phyloP scores from a whole-genome alignment of 306 rosid species.

The Begonia peltatifolia region DNA sequence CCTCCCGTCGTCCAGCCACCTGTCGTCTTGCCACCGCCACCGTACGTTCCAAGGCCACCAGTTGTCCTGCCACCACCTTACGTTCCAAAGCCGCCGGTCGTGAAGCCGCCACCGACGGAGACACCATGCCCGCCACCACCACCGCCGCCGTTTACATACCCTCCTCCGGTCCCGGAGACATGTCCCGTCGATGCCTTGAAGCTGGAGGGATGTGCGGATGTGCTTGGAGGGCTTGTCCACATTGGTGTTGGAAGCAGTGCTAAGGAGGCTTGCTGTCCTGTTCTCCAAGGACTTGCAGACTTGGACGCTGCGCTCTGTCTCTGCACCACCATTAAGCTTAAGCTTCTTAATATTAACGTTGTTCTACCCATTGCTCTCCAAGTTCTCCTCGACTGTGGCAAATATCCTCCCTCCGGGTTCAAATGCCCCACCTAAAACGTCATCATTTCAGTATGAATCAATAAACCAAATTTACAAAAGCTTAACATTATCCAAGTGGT shows the following conservation, averaged over 20 bases:
- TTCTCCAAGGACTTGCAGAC: constrained; percentile 56
- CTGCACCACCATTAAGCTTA: constrained; percentile 73
- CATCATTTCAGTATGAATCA: neutral
- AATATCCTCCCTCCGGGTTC: constrained; percentile 58
- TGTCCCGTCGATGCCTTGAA: constrained; percentile 69
- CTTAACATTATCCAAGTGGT: too few species aligned
- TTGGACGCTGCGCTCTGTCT: constrained; percentile 89
- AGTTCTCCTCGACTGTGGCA: constrained; percentile 82
- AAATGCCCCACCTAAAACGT: constrained; percentile 30
- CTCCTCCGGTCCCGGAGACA: constrained; percentile 26
- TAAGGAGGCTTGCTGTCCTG: constrained; percentile 65
- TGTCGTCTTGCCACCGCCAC: constrained; percentile 1
- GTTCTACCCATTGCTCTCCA: constrained; percentile 76
- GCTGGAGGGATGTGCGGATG: constrained; percentile 70
- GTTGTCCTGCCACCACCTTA: neutral
- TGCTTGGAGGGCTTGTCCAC: constrained; percentile 71
- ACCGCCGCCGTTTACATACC: neutral
- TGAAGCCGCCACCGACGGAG: constrained; percentile 17
- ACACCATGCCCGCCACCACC: constrained; percentile 48
- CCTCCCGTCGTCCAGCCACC: constrained; percentile 1
- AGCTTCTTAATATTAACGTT: constrained; percentile 59
- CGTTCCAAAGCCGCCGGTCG: neutral
- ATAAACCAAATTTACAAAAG: too few species aligned
- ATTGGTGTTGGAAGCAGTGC: constrained; percentile 67
- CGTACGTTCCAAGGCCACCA: constrained; percentile 4